Evolutionary conservation across 306 rosid genomes (phyloP).

Genomic region (Medicago lupulina): DNA sequence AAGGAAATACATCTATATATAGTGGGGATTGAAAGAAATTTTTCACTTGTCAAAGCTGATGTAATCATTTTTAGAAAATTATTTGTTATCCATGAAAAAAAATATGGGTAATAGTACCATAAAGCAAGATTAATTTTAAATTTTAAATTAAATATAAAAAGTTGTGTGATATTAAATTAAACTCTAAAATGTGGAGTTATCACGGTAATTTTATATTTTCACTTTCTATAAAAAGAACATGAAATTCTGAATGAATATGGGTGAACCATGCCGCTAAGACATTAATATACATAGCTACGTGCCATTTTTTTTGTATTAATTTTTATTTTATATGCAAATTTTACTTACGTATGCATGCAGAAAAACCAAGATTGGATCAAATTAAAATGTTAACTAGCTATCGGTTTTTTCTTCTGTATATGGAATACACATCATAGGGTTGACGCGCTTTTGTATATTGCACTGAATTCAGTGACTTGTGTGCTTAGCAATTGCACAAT

Average conservation of each 20-base stretch:
- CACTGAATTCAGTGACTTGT: background rate
- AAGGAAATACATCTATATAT: constrained; percentile 9
- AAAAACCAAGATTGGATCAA: constrained; percentile 18
- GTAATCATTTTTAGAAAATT: background rate
- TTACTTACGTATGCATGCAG: background rate
- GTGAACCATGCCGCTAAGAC: background rate
- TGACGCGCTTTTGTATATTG: background rate
- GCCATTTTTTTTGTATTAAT: constrained; percentile 21
- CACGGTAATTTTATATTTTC: background rate
- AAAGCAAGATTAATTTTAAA: no score
- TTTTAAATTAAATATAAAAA: no score
- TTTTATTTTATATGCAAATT: background rate
- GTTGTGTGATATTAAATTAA: background rate
- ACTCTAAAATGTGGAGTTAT: no score
- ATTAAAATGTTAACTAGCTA: constrained; percentile 25
- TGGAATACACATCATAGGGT: background rate
- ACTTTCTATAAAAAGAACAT: background rate
- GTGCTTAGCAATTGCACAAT: background rate
- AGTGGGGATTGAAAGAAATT: background rate
- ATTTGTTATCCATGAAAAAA: background rate
- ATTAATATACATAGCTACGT: background rate
- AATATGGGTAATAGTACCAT: background rate
- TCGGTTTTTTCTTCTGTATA: background rate
- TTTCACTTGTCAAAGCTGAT: constrained; percentile 10
- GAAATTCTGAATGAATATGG: background rate